Percentiles rank a stretch among this genome's conserved stretches.
Conservation (phyloP, 1,284 basidiomycete genomes). For the Leucoagaricus sp. region DNA sequence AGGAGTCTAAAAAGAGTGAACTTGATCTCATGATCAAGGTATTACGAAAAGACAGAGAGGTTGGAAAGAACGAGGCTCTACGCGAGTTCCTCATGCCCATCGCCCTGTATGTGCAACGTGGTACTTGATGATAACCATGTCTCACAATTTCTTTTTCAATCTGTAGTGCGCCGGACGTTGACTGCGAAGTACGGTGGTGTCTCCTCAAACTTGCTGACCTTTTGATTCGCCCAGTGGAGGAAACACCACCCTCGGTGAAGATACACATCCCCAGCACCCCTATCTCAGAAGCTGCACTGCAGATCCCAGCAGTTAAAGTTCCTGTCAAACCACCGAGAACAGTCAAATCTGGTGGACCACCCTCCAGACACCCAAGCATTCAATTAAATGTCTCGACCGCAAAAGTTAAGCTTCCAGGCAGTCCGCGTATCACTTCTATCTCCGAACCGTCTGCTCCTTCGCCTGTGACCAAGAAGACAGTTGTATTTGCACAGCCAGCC, state of each 20-base stretch:
- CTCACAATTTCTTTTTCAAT: conserved; percentile 10
- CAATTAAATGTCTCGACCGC: conserved; percentile 43
- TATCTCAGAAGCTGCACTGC: conserved; percentile 58
- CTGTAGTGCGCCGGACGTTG: conserved; percentile 67
- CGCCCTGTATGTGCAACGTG: conserved; percentile 59
- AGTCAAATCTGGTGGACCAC: conserved; percentile 44
- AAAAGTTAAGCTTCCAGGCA: conserved; percentile 52
- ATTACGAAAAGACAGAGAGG: conserved; percentile 80
- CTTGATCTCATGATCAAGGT: conserved; percentile 81
- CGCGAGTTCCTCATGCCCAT: conserved; percentile 82
- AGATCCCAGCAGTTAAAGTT: conserved; percentile 52
- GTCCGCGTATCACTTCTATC: conserved; percentile 28
- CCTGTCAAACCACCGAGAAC: conserved; percentile 41
- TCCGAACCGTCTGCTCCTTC: conserved; percentile 25
- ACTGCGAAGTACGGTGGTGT: conserved; percentile 89
- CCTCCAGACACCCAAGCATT: conserved; percentile 44
- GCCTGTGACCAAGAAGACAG: conserved; percentile 29
- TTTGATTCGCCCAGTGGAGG: conserved; percentile 80
- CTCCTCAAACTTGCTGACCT: conserved; percentile 92
- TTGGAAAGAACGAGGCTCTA: conserved; percentile 81
- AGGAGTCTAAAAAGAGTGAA: conserved; percentile 79
- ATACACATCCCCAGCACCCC: conserved; percentile 85
- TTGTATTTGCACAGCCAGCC: conserved; percentile 36
- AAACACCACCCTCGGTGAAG: conserved; percentile 84
- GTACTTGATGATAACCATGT: conserved; percentile 10